A percentile compares a stretch with the other conserved stretches of the same genome.
Evolutionary conservation across 2,329 filamentous ascomycete species (phyloP).

Genomic region (Aspergillus nomiae): DNA sequence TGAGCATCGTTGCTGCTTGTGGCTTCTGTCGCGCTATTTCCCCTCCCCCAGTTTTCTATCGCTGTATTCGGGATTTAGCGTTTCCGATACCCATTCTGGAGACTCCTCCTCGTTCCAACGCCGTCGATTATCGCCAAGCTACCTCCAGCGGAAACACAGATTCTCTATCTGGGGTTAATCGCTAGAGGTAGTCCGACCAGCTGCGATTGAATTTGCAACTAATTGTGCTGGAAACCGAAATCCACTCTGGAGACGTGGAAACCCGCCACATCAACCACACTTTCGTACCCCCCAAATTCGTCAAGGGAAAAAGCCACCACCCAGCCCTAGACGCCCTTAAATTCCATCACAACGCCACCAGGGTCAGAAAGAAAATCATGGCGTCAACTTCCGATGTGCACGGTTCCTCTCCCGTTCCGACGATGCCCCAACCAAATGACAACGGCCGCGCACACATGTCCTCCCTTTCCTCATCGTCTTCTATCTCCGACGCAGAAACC

Average conservation of each 20-base stretch:
- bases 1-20: not conserved
- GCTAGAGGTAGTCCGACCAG: slow-evolving; percentile 38
- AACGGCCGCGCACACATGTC: slow-evolving; percentile 42
- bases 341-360: slow-evolving; percentile 18
- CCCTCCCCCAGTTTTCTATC: slow-evolving; percentile 7
- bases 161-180: slow-evolving; percentile 39
- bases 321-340: slow-evolving; percentile 15
- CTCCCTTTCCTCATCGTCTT: slow-evolving; percentile 49
- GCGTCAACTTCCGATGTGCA: slow-evolving; percentile 39
- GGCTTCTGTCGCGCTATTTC: slow-evolving; percentile 7
- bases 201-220: slow-evolving; percentile 9
- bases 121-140: slow-evolving; percentile 31
- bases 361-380: slow-evolving; percentile 26
- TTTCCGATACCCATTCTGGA: slow-evolving; percentile 12
- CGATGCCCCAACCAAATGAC: slow-evolving; percentile 43
- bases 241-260: slow-evolving; percentile 9
- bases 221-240: slow-evolving; percentile 6
- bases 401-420: slow-evolving; percentile 39
- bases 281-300: slow-evolving; percentile 7
- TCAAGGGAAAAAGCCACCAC: slow-evolving; percentile 9
- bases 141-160: slow-evolving; percentile 42
- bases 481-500: slow-evolving; percentile 50
- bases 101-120: slow-evolving; percentile 16
- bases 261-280: slow-evolving; percentile 15
- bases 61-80: slow-evolving; percentile 10